Evolutionary conservation across 2,329 filamentous ascomycete species (phyloP).

Genomic region (Cladophialophora immunda): DNA sequence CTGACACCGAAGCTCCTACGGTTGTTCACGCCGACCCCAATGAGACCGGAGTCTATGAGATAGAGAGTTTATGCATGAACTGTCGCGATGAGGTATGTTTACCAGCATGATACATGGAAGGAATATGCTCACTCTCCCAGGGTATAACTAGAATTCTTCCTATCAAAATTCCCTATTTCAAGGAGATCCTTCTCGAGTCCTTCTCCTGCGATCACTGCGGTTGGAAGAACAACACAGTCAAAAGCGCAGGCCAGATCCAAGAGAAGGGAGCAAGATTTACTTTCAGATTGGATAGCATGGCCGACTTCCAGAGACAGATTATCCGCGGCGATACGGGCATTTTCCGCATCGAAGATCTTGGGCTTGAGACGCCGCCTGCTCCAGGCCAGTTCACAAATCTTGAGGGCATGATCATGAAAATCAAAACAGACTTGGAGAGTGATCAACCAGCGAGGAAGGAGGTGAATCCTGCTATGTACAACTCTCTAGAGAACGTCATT

Average conservation of each 20-base stretch:
- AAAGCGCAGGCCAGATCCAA: constrained; percentile 90
- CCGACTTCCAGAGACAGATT: constrained; percentile 84
- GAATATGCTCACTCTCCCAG: constrained; percentile 54
- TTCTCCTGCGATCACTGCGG: constrained; percentile 91
- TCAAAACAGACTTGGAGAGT: constrained; percentile 80
- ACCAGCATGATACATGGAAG: background rate
- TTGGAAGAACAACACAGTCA: constrained; percentile 91
- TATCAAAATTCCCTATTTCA: constrained; percentile 94
- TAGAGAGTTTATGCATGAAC: constrained; percentile 85
- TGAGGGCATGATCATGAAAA: constrained; percentile 81
- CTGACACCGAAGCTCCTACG: constrained; percentile 21
- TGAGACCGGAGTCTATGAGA: constrained; percentile 50
- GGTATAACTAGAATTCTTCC: constrained; percentile 86
- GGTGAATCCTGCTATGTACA: constrained; percentile 77
- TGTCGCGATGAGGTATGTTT: constrained; percentile 74
- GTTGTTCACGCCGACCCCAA: constrained; percentile 38
- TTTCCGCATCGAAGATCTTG: constrained; percentile 88
- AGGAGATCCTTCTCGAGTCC: constrained; percentile 96
- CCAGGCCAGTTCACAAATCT: constrained; percentile 93
- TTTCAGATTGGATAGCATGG: constrained; percentile 74
- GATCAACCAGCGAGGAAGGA: constrained; percentile 85
- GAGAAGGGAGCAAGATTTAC: constrained; percentile 86
- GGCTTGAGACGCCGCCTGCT: constrained; percentile 90
- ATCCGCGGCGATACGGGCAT: constrained; percentile 89
- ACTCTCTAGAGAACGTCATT: constrained; percentile 81